Evolutionary conservation across 73 alveolate genomes (phyloP), one percentile per base, ranked within the genome.

Genomic region (Paramecium octaurelia): DNA sequence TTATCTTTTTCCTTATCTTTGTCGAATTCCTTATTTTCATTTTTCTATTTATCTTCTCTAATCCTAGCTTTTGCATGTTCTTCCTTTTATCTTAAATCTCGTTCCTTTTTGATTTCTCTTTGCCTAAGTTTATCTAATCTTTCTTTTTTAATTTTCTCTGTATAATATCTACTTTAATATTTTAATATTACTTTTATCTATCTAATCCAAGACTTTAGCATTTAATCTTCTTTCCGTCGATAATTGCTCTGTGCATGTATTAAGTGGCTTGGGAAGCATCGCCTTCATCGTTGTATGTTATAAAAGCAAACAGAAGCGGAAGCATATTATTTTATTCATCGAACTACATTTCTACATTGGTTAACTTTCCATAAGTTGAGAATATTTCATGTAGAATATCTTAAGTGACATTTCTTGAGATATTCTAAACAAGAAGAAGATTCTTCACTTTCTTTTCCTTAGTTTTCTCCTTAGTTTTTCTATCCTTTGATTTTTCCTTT

Each of bases 191-290:
- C 87, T 40, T 73, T 43, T 73, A 73, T 73, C 59, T 10, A 35
- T 73, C 87, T 12, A 73, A 34, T 36, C 60, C 87, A 3, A 40
- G 34, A 16, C 59, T 20, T 38, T 40, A 36, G 35, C 87, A 73
- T 73, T 73, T 73, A 2, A 73, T 38, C 24, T 73, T 73, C 16
- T 73, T 73, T 29, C 87, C 87, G 35, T 73, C 87, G 3, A 73
- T 73, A 29, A 40, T 73, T 21, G 60, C 59, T 73, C 87, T 38
- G 40, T 73, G 36, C 87, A 73, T 73, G n/a, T 73, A 73, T 73
- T 73, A 38, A 73, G 87, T 73, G 16, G 87, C 87, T 73, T 73
- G 38, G 16, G 57, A 73, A 29, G 87, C 87, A 73, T 73, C 87
- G 14, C 87, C 87, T 38, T 73, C 87, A 73, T 73, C 60, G 14